A percentile compares a stretch with the other conserved stretches of the same genome.
phyloP scores from a whole-genome alignment of 495 filamentous ascomycete species.

The Neurospora sp. region DNA sequence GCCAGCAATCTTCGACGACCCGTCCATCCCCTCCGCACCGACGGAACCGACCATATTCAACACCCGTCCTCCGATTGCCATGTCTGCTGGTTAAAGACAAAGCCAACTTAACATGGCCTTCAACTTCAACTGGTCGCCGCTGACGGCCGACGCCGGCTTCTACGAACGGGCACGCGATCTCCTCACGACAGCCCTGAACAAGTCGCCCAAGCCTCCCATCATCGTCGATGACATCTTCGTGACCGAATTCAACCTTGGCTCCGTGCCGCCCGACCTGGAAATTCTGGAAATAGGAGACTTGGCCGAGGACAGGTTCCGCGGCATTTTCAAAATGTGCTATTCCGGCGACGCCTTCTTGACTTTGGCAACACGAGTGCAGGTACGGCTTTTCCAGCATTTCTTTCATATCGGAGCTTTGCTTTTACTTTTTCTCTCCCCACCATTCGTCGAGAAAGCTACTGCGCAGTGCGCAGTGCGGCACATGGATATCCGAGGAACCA shows the following conservation, averaged over 20 bases:
- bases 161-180: constrained; percentile 88
- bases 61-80: constrained; percentile 11
- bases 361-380: constrained; percentile 85
- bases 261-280: constrained; percentile 84
- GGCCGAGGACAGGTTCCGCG: constrained; percentile 92
- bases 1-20: neutral
- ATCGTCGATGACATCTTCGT: constrained; percentile 99
- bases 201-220: constrained; percentile 95
- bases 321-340: constrained; percentile 99
- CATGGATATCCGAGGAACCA: neutral
- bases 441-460: neutral
- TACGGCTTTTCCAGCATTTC: constrained; percentile 26
- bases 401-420: neutral
- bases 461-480: neutral
- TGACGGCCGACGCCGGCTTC: constrained; percentile 86
- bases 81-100: constrained; percentile 16
- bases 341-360: constrained; percentile 90
- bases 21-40: neutral
- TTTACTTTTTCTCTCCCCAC: neutral
- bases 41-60: neutral
- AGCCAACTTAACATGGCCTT: constrained; percentile 73
- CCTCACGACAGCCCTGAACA: constrained; percentile 90
- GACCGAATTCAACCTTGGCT: constrained; percentile 92
- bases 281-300: constrained; percentile 95
- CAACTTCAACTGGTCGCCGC: constrained; percentile 99